Conservation (phyloP, 306 rosid genomes). For the Vachellia pachyceras region DNA sequence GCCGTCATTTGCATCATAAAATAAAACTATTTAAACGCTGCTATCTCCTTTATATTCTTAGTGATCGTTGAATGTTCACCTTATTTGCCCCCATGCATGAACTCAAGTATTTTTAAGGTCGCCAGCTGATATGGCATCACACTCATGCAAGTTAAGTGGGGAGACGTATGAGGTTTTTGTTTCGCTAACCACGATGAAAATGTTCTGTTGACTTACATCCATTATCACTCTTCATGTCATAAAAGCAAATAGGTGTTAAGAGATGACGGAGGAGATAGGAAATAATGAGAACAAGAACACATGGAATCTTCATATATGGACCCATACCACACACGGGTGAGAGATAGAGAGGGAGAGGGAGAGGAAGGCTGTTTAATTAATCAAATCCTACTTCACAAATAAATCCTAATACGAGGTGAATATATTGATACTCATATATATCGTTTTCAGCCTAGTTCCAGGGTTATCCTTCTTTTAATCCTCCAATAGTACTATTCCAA, state of each 20-base stretch:
- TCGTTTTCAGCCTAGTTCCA: neutral
- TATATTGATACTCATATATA: neutral
- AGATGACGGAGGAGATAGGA: neutral
- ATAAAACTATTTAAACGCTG: no score
- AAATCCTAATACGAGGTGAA: neutral
- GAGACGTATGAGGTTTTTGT: neutral
- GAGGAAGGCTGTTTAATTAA: neutral
- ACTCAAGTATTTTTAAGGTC: neutral
- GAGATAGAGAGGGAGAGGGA: neutral
- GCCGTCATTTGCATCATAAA: neutral
- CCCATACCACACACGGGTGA: neutral
- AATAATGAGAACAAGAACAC: neutral
- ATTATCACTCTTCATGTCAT: neutral
- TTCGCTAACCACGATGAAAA: neutral
- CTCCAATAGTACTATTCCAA: neutral
- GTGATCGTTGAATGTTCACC: neutral
- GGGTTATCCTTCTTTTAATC: neutral
- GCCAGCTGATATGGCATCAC: neutral
- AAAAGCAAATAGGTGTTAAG: neutral
- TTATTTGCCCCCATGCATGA: neutral
- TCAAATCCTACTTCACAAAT: neutral
- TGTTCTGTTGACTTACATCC: neutral
- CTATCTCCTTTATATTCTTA: no score
- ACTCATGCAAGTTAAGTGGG: neutral
- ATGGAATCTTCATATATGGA: neutral